phyloP scores from a whole-genome alignment of 371 early-diverging fungal genomes.

The Blakeslea trispora region DNA sequence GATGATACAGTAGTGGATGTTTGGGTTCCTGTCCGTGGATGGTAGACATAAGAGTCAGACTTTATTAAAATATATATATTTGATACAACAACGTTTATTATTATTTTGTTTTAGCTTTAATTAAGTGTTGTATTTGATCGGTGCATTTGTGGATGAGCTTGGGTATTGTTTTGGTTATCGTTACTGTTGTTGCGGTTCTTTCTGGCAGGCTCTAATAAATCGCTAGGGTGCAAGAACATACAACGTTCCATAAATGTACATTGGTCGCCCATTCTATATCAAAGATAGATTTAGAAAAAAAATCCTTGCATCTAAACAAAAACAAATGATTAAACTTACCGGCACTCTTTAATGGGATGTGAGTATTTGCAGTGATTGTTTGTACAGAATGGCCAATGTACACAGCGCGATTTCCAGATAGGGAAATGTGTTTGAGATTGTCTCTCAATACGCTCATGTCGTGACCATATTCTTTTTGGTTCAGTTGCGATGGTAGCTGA shows the following conservation, averaged over 20 bases:
- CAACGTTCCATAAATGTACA: constrained; percentile 49
- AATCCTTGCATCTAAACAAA: background rate
- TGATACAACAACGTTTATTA: too few relatives aligned
- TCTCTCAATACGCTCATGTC: constrained; percentile 37
- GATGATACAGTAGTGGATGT: constrained; percentile 43
- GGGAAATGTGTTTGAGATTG: constrained; percentile 41
- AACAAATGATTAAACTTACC: constrained; percentile 33
- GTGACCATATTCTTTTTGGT: constrained; percentile 31
- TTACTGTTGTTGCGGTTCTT: constrained; percentile 1
- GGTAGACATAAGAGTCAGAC: too few relatives aligned
- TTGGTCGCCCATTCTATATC: constrained; percentile 47
- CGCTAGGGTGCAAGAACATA: constrained; percentile 55
- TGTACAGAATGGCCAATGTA: constrained; percentile 61
- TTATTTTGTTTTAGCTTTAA: background rate
- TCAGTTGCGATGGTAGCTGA: constrained; percentile 2
- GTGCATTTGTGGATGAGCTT: background rate
- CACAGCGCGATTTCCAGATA: constrained; percentile 52
- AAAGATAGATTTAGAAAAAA: background rate
- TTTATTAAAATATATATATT: too few relatives aligned
- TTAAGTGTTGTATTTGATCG: background rate
- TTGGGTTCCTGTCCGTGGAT: constrained; percentile 52
- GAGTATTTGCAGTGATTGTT: constrained; percentile 64
- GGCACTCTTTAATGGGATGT: constrained; percentile 54
- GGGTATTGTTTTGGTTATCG: background rate
- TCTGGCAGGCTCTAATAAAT: constrained; percentile 25